phyloP scores from a whole-genome alignment of 257 asterid genomes.

The Lycium ferocissimum region DNA sequence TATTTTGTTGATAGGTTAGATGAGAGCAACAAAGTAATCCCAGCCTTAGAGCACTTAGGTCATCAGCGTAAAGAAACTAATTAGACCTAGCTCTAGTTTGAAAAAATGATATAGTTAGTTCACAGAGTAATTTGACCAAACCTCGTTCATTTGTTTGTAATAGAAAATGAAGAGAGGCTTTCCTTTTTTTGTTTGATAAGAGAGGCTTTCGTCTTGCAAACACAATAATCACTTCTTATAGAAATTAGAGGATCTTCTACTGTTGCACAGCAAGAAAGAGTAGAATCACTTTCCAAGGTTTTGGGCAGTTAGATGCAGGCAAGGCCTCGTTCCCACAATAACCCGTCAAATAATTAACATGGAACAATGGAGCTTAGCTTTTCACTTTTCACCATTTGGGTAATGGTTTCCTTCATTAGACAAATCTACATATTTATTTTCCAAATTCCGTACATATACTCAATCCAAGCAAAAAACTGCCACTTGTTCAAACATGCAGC shows the following conservation, averaged over 20 bases:
- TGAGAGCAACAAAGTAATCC: not conserved
- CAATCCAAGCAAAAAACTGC: not conserved
- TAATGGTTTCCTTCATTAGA: not conserved
- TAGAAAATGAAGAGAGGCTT: not conserved
- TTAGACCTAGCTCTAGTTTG: not conserved
- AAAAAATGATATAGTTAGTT: not conserved
- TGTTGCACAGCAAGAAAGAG: not conserved
- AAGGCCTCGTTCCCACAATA: not conserved
- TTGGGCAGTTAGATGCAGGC: not conserved
- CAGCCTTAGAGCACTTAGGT: not conserved
- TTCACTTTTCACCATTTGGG: not conserved
- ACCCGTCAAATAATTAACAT: not conserved
- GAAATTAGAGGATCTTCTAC: not conserved
- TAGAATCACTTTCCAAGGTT: not conserved
- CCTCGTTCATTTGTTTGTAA: not conserved
- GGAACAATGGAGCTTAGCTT: conserved; percentile 17
- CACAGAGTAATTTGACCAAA: not conserved
- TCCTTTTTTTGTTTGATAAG: not conserved
- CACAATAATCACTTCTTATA: not conserved
- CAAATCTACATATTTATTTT: not conserved
- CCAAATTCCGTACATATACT: not conserved
- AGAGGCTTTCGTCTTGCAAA: not conserved
- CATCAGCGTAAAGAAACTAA: not conserved
- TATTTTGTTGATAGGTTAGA: conserved; percentile 21
- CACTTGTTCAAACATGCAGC: not conserved